These are phyloP conservation scores for Blastomyces gilchristii DNA, from an alignment of 2,329 filamentous ascomycete genomes.

Conservation along the genomic window DNA sequence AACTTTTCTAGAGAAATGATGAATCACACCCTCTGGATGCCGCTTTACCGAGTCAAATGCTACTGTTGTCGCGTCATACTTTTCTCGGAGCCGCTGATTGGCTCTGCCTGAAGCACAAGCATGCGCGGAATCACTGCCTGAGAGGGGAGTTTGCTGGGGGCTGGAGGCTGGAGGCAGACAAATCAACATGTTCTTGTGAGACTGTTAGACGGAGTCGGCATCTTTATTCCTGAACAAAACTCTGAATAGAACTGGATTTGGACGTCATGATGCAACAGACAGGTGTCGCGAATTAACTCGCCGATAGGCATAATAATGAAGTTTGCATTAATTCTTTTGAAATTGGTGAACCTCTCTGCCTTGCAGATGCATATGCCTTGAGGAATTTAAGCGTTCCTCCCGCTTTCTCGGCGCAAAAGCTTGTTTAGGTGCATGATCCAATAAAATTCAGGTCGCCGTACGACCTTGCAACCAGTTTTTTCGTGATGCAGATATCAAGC, in stretches of 20 bases:
- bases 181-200: constrained; percentile 81
- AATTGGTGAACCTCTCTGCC: constrained; percentile 60
- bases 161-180: constrained; percentile 62
- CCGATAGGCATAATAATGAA: constrained; percentile 55
- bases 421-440: background rate
- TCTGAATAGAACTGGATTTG: constrained; percentile 54
- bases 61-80: constrained; percentile 72
- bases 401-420: background rate
- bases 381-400: constrained; percentile 33
- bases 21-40: constrained; percentile 68
- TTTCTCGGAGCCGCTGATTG: constrained; percentile 67
- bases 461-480: constrained; percentile 71
- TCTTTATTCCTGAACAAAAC: constrained; percentile 78
- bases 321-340: constrained; percentile 62
- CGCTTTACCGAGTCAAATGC: constrained; percentile 56
- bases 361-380: constrained; percentile 78
- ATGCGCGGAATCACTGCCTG: constrained; percentile 61
- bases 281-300: constrained; percentile 59
- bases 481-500: constrained; percentile 55
- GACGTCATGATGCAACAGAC: constrained; percentile 69
- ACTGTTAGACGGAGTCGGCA: constrained; percentile 70
- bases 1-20: constrained; percentile 56
- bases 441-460: constrained; percentile 55
- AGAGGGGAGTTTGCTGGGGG: constrained; percentile 67
- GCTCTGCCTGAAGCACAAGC: constrained; percentile 57